These are phyloP conservation scores for Salmacisia buchloeana DNA, from an alignment of 1,284 basidiomycete genomes.

Conservation along the genomic window DNA sequence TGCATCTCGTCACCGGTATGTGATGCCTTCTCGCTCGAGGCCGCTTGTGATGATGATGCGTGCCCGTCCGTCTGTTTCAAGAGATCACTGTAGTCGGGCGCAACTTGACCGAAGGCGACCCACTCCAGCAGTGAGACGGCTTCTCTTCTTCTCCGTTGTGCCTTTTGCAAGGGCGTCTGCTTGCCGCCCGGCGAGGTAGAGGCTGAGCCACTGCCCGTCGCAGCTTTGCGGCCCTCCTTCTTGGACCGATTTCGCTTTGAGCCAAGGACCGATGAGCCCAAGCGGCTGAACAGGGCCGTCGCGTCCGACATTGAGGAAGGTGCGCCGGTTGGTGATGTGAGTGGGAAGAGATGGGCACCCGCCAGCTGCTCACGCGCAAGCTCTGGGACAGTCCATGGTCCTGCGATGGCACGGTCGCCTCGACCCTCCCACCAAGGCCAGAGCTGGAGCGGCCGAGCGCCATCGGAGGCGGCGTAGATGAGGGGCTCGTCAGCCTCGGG, in stretches of 20 bases:
- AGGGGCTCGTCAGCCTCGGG: neutral
- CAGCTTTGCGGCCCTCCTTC: no score
- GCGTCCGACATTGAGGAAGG: neutral
- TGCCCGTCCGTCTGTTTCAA: neutral
- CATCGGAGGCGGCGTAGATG: neutral
- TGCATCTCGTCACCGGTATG: no score
- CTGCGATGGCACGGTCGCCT: neutral
- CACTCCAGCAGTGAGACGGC: neutral
- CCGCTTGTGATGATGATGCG: neutral
- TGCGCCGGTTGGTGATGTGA: neutral
- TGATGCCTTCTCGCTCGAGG: no score
- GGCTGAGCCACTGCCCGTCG: neutral
- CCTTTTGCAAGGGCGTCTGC: neutral
- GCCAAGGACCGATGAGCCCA: no score
- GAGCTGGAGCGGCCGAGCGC: neutral
- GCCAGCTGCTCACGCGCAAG: neutral
- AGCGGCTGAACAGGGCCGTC: no score
- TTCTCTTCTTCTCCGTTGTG: neutral
- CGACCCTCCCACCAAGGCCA: slow-evolving; percentile 2
- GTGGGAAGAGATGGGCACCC: neutral
- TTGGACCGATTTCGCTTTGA: no score
- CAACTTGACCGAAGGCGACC: neutral
- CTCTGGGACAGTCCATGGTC: neutral
- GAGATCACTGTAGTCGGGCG: neutral
- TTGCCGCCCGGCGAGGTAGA: neutral